Base-by-base conservation (phyloP, 1,284 basidiomycete genomes). In the Ustilago loliicola region DNA sequence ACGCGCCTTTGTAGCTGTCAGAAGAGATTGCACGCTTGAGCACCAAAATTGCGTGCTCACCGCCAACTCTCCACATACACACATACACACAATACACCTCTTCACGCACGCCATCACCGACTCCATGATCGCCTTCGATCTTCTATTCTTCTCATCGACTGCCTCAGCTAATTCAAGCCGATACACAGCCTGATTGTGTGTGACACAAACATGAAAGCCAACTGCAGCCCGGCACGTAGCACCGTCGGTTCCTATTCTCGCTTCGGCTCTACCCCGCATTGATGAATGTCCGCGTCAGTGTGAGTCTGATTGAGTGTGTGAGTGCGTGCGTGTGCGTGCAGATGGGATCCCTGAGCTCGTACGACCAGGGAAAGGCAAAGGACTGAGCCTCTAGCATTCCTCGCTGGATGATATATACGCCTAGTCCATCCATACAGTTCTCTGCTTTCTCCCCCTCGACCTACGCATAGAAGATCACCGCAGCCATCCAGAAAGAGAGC, bases 1-100 rank as follows among this genome's bases (percentile, higher is more conserved):
- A 13, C n/a, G 17, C 42, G 42, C 7, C 15, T 29, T 45, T 45
- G 3, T 4, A 27, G 30, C 17, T 34, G 30, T 38, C 27, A n/a
- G 2, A 27, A 4, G 27, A 50, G 29, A 68, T 58, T 62, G 55
- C 60, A 58, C 60, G 60, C 50, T 62, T 38, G 23, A 45, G 8
- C 7, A 19, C n/a, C 1, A 62, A 62, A 62, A 68, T 68, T 57
- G 66, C 66, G 66, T 68, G 66, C 66, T 68, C 55, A 17, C 48
- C 15, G 42, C 40, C 30, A 27, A 17, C 30, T 66, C 56, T 42
- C 38, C 55, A 57, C 51, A 53, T 53, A 45, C 42, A 45, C 29
- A 32, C 51, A 32, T 15, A 15, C 27, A 51, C 50, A 34, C 51
- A 53, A 36, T 21, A 1, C 29, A 23, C 47, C 34, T 58, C 47